Evolutionary conservation across 441 rosid species (phyloP).

Genomic region (Monsonia emarginata): DNA sequence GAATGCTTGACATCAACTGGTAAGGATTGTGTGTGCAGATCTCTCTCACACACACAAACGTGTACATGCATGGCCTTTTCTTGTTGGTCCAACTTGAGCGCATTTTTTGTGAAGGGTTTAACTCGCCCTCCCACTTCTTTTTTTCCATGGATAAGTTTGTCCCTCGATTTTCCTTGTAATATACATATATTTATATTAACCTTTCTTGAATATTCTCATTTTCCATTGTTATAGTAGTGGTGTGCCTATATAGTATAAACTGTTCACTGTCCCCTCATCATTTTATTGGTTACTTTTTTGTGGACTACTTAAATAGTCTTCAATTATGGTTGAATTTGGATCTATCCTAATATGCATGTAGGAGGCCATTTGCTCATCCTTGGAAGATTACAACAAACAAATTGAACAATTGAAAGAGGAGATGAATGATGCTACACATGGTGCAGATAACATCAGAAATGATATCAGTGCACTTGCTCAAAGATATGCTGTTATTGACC

Average conservation of each 20-base stretch:
- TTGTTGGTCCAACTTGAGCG: neutral
- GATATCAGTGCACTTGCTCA: conserved; percentile 95
- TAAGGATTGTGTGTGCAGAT: neutral
- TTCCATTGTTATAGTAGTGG: neutral
- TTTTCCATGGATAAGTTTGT: neutral
- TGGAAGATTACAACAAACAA: conserved; percentile 96
- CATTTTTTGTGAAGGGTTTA: neutral
- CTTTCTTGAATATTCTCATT: neutral
- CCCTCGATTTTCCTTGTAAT: neutral
- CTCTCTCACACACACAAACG: neutral
- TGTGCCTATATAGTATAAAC: neutral
- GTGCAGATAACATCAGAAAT: conserved; percentile 97
- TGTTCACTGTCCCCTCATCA: neutral
- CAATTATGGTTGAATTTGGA: neutral
- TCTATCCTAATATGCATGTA: conserved; percentile 21
- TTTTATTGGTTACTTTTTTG: neutral
- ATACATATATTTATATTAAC: neutral
- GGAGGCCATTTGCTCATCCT: conserved; percentile 97
- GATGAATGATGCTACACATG: conserved; percentile 98
- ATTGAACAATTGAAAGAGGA: conserved; percentile 83
- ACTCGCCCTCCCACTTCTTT: neutral
- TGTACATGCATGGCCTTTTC: neutral
- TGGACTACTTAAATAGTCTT: conserved; percentile 4
- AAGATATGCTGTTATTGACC: conserved; percentile 87
- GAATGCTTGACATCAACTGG: neutral